Evolutionary conservation across 192 early-diverging fungal species (phyloP).

Genomic region (Spinellus fusiger): DNA sequence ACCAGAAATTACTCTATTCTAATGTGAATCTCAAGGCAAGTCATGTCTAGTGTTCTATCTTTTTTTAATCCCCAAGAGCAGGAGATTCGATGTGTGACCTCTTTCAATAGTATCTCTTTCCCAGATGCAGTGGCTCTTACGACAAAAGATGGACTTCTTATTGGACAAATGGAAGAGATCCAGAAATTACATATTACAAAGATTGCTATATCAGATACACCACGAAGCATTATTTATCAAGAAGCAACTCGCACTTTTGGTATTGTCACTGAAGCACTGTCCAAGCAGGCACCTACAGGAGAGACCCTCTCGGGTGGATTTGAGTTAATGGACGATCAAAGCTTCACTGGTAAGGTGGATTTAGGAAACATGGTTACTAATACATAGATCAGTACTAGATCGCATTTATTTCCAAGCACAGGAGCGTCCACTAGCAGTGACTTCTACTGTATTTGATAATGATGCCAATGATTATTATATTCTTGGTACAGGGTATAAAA

Average conservation of each 20-base stretch:
- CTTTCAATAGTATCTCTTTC: constrained; percentile 51
- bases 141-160: constrained; percentile 52
- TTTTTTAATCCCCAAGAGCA: constrained; percentile 11
- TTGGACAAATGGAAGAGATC: constrained; percentile 80
- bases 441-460: constrained; percentile 41
- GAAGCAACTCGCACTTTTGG: constrained; percentile 54
- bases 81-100: constrained; percentile 58
- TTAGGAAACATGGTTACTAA: background rate
- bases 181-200: constrained; percentile 88
- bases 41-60: background rate
- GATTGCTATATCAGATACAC: constrained; percentile 59
- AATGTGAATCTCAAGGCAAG: constrained; percentile 79
- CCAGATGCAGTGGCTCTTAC: constrained; percentile 65
- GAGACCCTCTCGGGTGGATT: constrained; percentile 12
- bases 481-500: constrained; percentile 63
- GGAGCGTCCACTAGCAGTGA: constrained; percentile 29
- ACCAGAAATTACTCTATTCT: constrained; percentile 78
- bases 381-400: constrained; percentile 34
- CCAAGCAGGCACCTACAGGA: background rate
- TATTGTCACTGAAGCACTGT: constrained; percentile 50
- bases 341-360: constrained; percentile 58
- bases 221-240: constrained; percentile 64
- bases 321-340: constrained; percentile 65
- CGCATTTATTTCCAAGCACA: constrained; percentile 37
- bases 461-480: constrained; percentile 52